These are phyloP conservation scores for Thraustotheca clavata DNA, from an alignment of 352 stramenopile species.

Conservation along the genomic window DNA sequence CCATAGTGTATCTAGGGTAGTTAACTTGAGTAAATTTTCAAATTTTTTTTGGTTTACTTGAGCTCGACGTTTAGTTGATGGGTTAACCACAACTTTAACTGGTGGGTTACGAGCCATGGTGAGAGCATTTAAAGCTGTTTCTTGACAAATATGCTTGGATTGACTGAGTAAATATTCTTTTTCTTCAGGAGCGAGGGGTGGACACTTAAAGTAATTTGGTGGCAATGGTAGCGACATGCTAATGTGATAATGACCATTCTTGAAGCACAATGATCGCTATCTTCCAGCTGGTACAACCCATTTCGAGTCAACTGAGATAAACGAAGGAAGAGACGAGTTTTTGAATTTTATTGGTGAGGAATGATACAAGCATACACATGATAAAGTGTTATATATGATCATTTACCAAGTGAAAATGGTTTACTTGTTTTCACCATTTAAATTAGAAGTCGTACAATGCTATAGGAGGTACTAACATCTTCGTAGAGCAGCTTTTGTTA, in stretches of 20 bases:
- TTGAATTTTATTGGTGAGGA: too few species aligned
- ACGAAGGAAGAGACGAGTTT: too few species aligned
- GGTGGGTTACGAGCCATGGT: not conserved
- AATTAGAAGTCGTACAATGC: too few species aligned
- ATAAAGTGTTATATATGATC: too few species aligned
- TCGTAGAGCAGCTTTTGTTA: too few species aligned
- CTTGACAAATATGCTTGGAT: constrained; percentile 66
- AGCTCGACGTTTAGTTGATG: not conserved
- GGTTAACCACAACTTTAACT: not conserved
- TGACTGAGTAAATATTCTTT: constrained; percentile 56
- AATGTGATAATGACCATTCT: not conserved
- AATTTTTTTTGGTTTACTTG: not conserved
- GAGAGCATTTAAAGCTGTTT: constrained; percentile 50
- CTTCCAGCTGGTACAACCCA: too few species aligned
- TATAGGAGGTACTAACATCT: too few species aligned
- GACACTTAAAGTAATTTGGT: constrained; percentile 58
- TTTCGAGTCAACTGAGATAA: too few species aligned
- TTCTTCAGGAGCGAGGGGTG: constrained; percentile 48
- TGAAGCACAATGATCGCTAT: too few species aligned
- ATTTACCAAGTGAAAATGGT: too few species aligned
- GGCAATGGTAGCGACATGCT: constrained; percentile 37
- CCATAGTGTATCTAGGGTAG: not conserved
- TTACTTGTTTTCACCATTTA: too few species aligned
- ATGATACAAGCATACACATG: too few species aligned
- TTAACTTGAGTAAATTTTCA: not conserved